Evolutionary conservation across 805 yeast genomes (phyloP).

Genomic region (Pichia ethanolica): DNA sequence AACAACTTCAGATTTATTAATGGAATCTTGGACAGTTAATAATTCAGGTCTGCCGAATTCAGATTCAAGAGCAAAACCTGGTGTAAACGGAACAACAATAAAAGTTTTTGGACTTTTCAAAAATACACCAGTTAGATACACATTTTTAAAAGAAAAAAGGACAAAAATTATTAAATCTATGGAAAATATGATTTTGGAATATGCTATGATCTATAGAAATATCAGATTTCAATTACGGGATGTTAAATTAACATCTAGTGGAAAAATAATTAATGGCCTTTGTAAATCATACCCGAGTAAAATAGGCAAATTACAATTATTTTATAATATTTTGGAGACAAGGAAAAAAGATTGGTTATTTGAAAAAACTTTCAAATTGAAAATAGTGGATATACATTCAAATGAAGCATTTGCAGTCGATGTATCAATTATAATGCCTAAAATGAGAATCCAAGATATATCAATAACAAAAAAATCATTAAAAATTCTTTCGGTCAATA

Average conservation of each 20-base stretch:
- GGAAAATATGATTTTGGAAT: conserved; percentile 22
- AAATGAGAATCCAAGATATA: conserved; percentile 25
- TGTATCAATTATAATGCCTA: conserved; percentile 26
- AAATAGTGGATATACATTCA: not conserved
- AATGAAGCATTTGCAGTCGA: not conserved
- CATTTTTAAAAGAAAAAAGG: conserved; percentile 23
- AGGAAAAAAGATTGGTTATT: conserved; percentile 14
- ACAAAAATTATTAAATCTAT: conserved; percentile 21
- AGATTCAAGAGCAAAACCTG: conserved; percentile 18
- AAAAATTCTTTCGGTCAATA: conserved; percentile 30
- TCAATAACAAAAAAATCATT: conserved; percentile 17
- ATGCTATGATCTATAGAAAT: conserved; percentile 24
- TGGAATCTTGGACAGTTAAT: conserved; percentile 31
- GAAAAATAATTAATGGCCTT: conserved; percentile 9
- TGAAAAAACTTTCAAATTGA: conserved; percentile 8
- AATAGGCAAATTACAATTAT: conserved; percentile 5
- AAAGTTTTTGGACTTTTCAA: conserved; percentile 26
- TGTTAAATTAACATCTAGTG: conserved; percentile 15
- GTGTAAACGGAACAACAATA: conserved; percentile 32
- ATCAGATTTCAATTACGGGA: conserved; percentile 27
- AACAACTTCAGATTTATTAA: conserved; percentile 25
- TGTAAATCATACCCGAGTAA: conserved; percentile 10
- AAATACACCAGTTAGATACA: conserved; percentile 28
- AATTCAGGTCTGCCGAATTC: conserved; percentile 21
- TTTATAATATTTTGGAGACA: conserved; percentile 16